Conservation (phyloP, 495 filamentous ascomycete species). For the Penicillium waksmanii region DNA sequence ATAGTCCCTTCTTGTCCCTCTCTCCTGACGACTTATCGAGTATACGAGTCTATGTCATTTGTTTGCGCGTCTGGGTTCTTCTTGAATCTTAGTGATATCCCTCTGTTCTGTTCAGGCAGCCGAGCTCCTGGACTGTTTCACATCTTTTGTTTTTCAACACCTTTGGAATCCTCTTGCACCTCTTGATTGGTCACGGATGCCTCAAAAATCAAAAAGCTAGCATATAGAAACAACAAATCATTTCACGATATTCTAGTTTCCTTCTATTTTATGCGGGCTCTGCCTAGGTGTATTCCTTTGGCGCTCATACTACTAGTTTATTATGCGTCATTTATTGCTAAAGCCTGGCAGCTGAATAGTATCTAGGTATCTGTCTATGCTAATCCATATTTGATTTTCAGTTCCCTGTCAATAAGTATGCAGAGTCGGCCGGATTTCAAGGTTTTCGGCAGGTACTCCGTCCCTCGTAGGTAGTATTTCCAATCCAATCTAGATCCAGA, state of each 20-base stretch:
- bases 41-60: conserved; percentile 36
- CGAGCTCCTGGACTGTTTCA: conserved; percentile 18
- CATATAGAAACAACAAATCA: conserved; percentile 30
- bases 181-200: conserved; percentile 5
- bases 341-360: too few species aligned
- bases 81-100: conserved; percentile 39
- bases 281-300: too few species aligned
- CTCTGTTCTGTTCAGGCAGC: conserved; percentile 32
- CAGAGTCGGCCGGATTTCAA: background rate
- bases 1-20: background rate
- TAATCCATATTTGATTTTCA: background rate
- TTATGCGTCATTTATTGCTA: too few species aligned
- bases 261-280: too few species aligned
- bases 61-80: conserved; percentile 30
- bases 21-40: conserved; percentile 35
- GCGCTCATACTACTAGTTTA: too few species aligned
- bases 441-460: background rate
- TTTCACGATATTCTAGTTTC: background rate
- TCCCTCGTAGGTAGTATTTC: background rate
- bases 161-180: background rate
- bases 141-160: conserved; percentile 5
- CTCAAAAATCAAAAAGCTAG: conserved; percentile 27
- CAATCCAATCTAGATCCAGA: conserved; percentile 1
- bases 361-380: too few species aligned
- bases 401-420: background rate